Evolutionary conservation across 805 yeast species (phyloP).

Genomic region (Saccharomycopsis fibuligera): DNA sequence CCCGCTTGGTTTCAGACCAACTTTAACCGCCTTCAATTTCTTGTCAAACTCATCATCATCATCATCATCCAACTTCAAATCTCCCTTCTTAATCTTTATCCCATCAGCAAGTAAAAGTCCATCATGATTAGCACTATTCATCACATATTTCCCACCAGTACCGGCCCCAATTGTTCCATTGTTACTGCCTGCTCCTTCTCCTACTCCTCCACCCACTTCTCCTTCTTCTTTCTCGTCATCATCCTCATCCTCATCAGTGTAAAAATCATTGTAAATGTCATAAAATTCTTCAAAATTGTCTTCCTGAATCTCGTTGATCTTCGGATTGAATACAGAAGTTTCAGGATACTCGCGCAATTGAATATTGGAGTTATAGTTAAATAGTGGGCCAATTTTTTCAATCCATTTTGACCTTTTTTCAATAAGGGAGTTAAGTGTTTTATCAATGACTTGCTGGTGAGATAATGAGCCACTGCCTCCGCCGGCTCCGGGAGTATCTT

Average conservation of each 20-base stretch:
- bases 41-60: conserved; percentile 4
- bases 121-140: conserved; percentile 25
- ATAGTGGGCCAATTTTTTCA: conserved; percentile 79
- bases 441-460: conserved; percentile 66
- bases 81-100: conserved; percentile 14
- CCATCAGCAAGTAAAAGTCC: conserved; percentile 23
- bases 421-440: conserved; percentile 69
- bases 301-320: conserved; percentile 16
- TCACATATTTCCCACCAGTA: background rate
- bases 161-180: no score
- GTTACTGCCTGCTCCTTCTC: background rate
- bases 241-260: conserved; percentile 30
- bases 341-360: conserved; percentile 62
- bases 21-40: conserved; percentile 5
- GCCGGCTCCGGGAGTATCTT: conserved; percentile 29
- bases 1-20: no score
- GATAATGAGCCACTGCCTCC: conserved; percentile 27
- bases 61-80: conserved; percentile 11
- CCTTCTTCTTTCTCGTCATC: conserved; percentile 36
- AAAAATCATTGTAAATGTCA: conserved; percentile 18
- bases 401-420: conserved; percentile 91
- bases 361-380: conserved; percentile 53
- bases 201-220: conserved; percentile 34
- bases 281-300: conserved; percentile 20
- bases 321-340: conserved; percentile 46